Evolutionary conservation across 495 filamentous ascomycete genomes (phyloP).

Genomic region (Platismatia glauca): DNA sequence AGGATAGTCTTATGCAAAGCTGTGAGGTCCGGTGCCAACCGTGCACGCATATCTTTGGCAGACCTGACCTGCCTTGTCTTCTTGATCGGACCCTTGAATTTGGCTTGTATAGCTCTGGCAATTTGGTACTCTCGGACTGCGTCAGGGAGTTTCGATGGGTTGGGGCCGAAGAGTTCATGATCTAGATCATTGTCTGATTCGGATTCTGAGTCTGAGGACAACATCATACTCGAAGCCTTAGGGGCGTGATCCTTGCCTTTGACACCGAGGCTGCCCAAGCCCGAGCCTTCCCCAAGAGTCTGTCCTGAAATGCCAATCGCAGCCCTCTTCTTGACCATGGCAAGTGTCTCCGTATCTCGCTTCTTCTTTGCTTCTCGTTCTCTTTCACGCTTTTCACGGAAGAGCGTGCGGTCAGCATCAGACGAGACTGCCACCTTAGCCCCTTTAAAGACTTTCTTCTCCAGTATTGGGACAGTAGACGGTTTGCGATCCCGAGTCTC

Average conservation of each 20-base stretch:
- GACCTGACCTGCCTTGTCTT: slow-evolving; percentile 69
- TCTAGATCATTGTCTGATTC: slow-evolving; percentile 64
- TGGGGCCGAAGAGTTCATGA: slow-evolving; percentile 48
- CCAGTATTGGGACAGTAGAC: slow-evolving; percentile 19
- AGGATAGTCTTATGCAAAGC: slow-evolving; percentile 76
- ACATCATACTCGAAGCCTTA: slow-evolving; percentile 77
- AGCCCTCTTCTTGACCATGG: slow-evolving; percentile 48
- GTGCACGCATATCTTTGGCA: slow-evolving; percentile 85
- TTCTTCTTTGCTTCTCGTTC: slow-evolving; percentile 68
- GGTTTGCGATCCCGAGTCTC: slow-evolving; percentile 28
- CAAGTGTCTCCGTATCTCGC: slow-evolving; percentile 57
- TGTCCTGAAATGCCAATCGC: slow-evolving; percentile 47
- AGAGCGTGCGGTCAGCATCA: slow-evolving; percentile 36
- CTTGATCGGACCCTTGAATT: slow-evolving; percentile 60
- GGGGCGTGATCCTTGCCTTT: slow-evolving; percentile 69
- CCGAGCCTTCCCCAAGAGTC: slow-evolving; percentile 69
- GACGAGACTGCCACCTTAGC: slow-evolving; percentile 35
- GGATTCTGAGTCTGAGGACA: slow-evolving; percentile 62
- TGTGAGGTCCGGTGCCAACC: slow-evolving; percentile 81
- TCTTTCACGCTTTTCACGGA: slow-evolving; percentile 59
- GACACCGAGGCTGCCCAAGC: slow-evolving; percentile 63
- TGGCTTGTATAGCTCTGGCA: slow-evolving; percentile 40
- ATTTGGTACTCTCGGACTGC: slow-evolving; percentile 47
- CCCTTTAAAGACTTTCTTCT: slow-evolving; percentile 31
- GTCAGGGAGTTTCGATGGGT: slow-evolving; percentile 32